Conservation (phyloP, 768 basidiomycete genomes). For the Amyloporia xantha region DNA sequence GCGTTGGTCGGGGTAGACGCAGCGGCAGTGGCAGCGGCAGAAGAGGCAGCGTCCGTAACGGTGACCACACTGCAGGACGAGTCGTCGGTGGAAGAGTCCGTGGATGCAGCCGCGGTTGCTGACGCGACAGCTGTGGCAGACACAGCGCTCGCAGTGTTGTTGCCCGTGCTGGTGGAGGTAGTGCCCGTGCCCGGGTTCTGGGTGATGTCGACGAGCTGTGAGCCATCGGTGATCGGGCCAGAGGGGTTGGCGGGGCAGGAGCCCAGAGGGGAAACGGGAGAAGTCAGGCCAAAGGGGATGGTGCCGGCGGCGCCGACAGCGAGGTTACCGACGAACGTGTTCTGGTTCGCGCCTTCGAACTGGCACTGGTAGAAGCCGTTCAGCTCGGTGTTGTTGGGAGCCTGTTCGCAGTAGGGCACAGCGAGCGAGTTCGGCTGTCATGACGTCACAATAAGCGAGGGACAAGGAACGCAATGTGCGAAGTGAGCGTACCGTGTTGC, state of each 20-base stretch:
- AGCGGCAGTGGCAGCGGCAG: conserved; percentile 10
- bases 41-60: conserved; percentile 4
- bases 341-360: conserved; percentile 39
- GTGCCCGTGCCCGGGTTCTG: conserved; percentile 14
- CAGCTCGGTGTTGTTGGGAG: conserved; percentile 46
- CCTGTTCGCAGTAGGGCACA: conserved; percentile 42
- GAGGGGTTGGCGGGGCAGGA: conserved; percentile 43
- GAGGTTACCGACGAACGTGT: conserved; percentile 38
- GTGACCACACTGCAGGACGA: conserved; percentile 5
- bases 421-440: conserved; percentile 27
- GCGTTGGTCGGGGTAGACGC: too few species aligned
- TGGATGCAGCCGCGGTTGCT: conserved; percentile 7
- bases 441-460: too few species aligned
- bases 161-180: conserved; percentile 5
- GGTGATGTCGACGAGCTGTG: conserved; percentile 27
- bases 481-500: too few species aligned
- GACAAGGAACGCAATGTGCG: too few species aligned
- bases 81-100: conserved; percentile 2
- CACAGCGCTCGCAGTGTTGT: conserved; percentile 5
- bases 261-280: conserved; percentile 37
- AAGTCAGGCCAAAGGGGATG: conserved; percentile 42
- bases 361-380: conserved; percentile 55
- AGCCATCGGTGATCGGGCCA: conserved; percentile 45
- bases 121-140: conserved; percentile 14
- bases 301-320: conserved; percentile 41